Percentiles rank a stretch among this genome's conserved stretches.
Evolutionary conservation across 805 yeast genomes (phyloP).

Genomic region (Zygoascus biomembranicola): DNA sequence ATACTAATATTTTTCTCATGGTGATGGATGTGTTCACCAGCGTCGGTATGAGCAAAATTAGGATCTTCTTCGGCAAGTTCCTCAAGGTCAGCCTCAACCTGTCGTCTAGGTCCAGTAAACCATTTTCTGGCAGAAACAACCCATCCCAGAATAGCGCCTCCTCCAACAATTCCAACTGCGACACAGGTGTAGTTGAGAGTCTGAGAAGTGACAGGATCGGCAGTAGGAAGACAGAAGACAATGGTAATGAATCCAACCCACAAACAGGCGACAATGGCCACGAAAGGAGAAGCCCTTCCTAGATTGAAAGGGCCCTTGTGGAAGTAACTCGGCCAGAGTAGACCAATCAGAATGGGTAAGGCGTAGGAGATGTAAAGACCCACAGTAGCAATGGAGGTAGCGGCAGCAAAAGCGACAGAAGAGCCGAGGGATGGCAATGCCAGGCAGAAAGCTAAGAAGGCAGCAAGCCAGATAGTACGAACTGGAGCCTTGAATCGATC

Average conservation of each 20-base stretch:
- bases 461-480: conserved; percentile 51
- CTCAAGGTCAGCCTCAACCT: conserved; percentile 4
- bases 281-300: conserved; percentile 41
- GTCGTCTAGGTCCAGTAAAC: conserved; percentile 45
- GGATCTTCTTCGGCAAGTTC: conserved; percentile 1
- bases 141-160: conserved; percentile 45
- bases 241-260: conserved; percentile 50
- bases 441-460: conserved; percentile 40
- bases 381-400: conserved; percentile 55
- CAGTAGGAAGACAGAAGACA: conserved; percentile 53
- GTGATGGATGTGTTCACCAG: neutral
- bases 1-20: neutral
- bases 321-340: conserved; percentile 42
- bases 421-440: conserved; percentile 49
- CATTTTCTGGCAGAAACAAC: conserved; percentile 42
- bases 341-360: conserved; percentile 46
- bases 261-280: conserved; percentile 39
- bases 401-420: conserved; percentile 59
- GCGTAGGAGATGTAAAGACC: conserved; percentile 60
- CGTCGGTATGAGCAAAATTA: neutral
- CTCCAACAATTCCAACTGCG: conserved; percentile 55
- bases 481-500: conserved; percentile 50
- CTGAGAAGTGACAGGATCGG: conserved; percentile 25
- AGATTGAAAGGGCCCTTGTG: conserved; percentile 60
- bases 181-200: conserved; percentile 66